Conservation (phyloP, 495 filamentous ascomycete genomes). For the Hypoxylon intermedium region DNA sequence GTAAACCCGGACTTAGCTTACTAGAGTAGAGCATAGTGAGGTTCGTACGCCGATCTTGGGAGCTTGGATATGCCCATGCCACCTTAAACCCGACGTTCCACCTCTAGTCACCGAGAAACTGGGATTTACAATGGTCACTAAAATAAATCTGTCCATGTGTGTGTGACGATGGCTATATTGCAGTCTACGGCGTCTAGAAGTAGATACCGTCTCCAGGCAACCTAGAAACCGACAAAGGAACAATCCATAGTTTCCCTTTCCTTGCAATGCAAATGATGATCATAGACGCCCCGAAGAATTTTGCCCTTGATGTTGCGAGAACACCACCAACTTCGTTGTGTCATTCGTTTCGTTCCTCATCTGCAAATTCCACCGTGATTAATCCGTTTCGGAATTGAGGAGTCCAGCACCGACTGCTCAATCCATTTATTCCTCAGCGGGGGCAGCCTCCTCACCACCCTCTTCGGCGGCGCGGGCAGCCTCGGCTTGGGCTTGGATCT, state of each 20-base stretch:
- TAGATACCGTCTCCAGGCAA: conserved; percentile 21
- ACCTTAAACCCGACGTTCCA: too few species aligned
- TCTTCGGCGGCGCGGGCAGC: conserved; percentile 74
- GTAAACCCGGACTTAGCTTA: too few species aligned
- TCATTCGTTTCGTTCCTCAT: conserved; percentile 7
- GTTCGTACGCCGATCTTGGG: too few species aligned
- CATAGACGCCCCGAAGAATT: conserved; percentile 43
- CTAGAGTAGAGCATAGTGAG: too few species aligned
- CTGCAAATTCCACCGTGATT: too few species aligned
- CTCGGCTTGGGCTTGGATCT: conserved; percentile 72
- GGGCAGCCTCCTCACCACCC: conserved; percentile 57
- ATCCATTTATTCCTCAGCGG: conserved; percentile 58
- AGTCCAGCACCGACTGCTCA: conserved; percentile 46
- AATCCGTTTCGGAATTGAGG: conserved; percentile 41
- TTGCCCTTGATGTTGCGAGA: conserved; percentile 24
- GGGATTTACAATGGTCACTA: too few species aligned
- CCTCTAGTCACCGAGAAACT: too few species aligned
- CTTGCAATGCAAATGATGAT: conserved; percentile 44
- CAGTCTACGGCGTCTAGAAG: conserved; percentile 17
- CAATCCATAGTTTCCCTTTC: conserved; percentile 25
- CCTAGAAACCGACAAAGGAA: conserved; percentile 29
- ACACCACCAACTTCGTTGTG: conserved; percentile 2
- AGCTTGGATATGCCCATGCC: too few species aligned
- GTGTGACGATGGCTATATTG: conserved; percentile 39
- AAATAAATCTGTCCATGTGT: neutral